Evolutionary conservation across 2,329 filamentous ascomycete species (phyloP).

Genomic region (Talaromyces sp.): DNA sequence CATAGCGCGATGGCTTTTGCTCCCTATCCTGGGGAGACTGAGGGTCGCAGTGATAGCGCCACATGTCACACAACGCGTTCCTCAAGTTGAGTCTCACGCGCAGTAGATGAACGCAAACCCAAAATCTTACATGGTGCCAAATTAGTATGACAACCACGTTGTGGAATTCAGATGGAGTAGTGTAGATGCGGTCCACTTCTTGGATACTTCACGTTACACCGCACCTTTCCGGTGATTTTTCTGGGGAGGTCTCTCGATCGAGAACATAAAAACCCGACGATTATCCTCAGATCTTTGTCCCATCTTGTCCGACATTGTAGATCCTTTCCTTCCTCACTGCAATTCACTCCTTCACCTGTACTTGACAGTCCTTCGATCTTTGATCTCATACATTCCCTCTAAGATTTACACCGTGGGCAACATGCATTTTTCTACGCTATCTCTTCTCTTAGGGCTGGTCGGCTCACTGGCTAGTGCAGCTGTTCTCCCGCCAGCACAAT

Average conservation of each 20-base stretch:
- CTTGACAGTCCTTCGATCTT: neutral
- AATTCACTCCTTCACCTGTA: neutral
- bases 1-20: neutral
- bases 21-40: neutral
- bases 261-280: neutral
- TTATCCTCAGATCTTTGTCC: neutral
- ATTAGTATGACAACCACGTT: neutral
- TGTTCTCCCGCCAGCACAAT: neutral
- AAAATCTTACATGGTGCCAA: neutral
- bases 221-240: neutral
- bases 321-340: neutral
- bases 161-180: neutral
- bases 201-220: neutral
- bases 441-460: constrained; percentile 1
- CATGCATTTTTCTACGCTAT: constrained; percentile 2
- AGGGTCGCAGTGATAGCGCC: neutral
- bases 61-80: neutral
- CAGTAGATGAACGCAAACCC: neutral
- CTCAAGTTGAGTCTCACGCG: neutral
- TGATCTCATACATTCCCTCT: neutral
- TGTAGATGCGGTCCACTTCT: neutral
- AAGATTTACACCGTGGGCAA: neutral
- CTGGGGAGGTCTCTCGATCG: neutral
- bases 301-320: neutral
- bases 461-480: neutral